phyloP scores from a whole-genome alignment of 2,329 filamentous ascomycete genomes.

The Ophiocordyceps sinensis region DNA sequence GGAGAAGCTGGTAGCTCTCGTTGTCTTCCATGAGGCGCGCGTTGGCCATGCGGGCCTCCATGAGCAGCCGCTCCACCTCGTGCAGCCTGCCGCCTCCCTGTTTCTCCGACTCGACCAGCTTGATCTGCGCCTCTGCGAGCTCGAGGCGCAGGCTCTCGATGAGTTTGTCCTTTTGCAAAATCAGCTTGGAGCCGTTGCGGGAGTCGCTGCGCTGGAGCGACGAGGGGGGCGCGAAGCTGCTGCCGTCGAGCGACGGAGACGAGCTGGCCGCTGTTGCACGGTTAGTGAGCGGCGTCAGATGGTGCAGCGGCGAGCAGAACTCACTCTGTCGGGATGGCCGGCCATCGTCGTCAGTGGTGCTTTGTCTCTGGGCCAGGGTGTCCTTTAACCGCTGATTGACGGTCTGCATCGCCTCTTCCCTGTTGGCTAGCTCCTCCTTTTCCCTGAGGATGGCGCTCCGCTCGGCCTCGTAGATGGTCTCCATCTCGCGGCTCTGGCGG shows the following conservation, averaged over 20 bases:
- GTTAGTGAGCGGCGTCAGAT: constrained; percentile 7
- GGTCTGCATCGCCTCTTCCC: constrained; percentile 80
- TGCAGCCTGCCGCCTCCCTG: constrained; percentile 75
- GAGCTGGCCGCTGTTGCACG: constrained; percentile 27
- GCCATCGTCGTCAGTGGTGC: constrained; percentile 38
- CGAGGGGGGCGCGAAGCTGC: constrained; percentile 75
- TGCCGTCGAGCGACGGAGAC: constrained; percentile 56
- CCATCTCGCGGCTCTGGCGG: constrained; percentile 78
- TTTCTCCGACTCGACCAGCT: constrained; percentile 87
- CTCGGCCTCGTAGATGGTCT: constrained; percentile 85
- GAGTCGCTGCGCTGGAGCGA: constrained; percentile 80
- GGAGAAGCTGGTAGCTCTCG: constrained; percentile 88
- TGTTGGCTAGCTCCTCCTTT: constrained; percentile 72
- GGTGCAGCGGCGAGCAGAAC: constrained; percentile 6
- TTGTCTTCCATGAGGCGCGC: constrained; percentile 96
- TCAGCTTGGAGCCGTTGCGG: constrained; percentile 73
- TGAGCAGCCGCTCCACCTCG: constrained; percentile 77
- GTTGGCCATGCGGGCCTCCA: constrained; percentile 91
- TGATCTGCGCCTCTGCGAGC: constrained; percentile 88
- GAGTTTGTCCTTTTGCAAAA: constrained; percentile 90
- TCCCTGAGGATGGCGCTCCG: constrained; percentile 77
- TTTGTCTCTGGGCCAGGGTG: constrained; percentile 61
- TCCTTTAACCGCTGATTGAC: constrained; percentile 90
- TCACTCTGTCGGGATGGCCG: constrained; percentile 44
- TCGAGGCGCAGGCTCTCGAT: constrained; percentile 88